phyloP scores from a whole-genome alignment of 1,139 yeast genomes.

The Debaryomyces nepalensis region DNA sequence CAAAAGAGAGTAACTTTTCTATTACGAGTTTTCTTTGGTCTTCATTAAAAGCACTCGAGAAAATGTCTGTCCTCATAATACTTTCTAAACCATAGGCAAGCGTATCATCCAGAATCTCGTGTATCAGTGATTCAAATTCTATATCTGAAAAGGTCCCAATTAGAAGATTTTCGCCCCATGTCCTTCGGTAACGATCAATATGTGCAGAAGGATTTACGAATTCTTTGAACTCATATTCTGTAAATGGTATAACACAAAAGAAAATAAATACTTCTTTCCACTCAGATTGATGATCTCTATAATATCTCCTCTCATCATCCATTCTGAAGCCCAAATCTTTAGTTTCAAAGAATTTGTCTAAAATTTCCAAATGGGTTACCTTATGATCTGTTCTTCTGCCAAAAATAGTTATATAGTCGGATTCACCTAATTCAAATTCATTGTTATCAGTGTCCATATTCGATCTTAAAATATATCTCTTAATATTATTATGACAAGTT shows the following conservation, averaged over 20 bases:
- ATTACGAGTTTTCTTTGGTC: too few relatives aligned
- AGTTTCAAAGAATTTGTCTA: conserved; percentile 1
- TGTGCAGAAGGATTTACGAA: neutral
- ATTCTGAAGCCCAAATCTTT: too few relatives aligned
- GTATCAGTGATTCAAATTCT: too few relatives aligned
- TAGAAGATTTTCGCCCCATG: too few relatives aligned
- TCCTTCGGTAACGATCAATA: too few relatives aligned
- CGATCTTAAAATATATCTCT: neutral
- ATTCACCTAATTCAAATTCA: neutral
- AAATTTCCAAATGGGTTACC: neutral
- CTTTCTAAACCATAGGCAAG: too few relatives aligned
- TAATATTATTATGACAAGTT: neutral
- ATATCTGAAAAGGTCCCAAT: too few relatives aligned
- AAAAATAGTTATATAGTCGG: neutral
- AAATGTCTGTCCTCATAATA: too few relatives aligned
- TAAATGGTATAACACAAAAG: conserved; percentile 5
- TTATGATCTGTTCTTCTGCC: neutral
- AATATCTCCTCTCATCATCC: neutral
- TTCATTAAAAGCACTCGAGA: too few relatives aligned
- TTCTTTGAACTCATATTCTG: conserved; percentile 2
- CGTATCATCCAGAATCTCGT: too few relatives aligned
- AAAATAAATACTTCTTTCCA: conserved; percentile 5
- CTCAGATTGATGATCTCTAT: neutral
- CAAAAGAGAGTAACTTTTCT: too few relatives aligned
- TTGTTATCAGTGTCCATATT: neutral